Evolutionary conservation across 176 grass and related monocot species (phyloP).

Genomic region (maize (Zea mays)): Zm-B73-REFERENCE-NAM-5.0 NC_050100.1:218055001-218055500

Average conservation of each 20-base stretch:
- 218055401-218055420: not conserved
- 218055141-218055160: not conserved
- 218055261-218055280: conserved; percentile 28
- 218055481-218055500: conserved; percentile 17
- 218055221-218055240: conserved; percentile 17
- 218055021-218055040: too few relatives aligned
- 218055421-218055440: not conserved
- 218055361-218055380: not conserved
- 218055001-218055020: too few relatives aligned
- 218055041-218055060: too few relatives aligned
- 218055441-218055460: not conserved
- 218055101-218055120: too few relatives aligned
- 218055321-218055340: conserved; percentile 15
- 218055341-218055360: not conserved
- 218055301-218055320: conserved; percentile 33
- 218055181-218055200: not conserved
- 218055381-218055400: not conserved
- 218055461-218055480: conserved; percentile 3
- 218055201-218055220: conserved; percentile 15
- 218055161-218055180: not conserved
- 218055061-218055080: too few relatives aligned
- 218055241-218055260: conserved; percentile 27
- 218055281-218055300: conserved; percentile 37
- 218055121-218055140: too few relatives aligned
- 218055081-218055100: too few relatives aligned